Base-by-base conservation (phyloP, 2,329 filamentous ascomycete species). In the Ambrosiella beaveri region DNA sequence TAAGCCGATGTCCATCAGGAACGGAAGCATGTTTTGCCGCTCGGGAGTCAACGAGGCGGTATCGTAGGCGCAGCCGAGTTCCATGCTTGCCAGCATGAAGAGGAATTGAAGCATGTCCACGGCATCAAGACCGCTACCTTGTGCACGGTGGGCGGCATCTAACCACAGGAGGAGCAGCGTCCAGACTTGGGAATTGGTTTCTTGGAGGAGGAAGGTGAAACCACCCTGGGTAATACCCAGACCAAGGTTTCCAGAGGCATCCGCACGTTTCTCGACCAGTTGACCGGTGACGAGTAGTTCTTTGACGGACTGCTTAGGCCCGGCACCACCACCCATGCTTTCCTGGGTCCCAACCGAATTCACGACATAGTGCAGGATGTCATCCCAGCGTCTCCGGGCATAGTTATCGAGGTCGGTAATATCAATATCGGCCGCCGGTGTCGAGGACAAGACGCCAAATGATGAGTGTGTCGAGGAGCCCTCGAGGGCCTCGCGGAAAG, bases 141-240 rank as follows among this genome's bases (percentile, higher is more conserved):
- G 68, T 54, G 70, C 68, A 12, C 68, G 71, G 64, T 88, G 84
- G 50, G 86, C 85, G 61, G 88, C 86, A 64, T 94, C 87, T 55
- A 98, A 82, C 76, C 95, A 98, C 38, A 96, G 82, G 37, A 98
- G 84, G 40, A 98, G 76, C 52, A 98, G 75, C 35, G 89, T 93
- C 93, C 93, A 98, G 40, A 98, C 89, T 69, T 98, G 93, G 0
- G 91, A 89, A 68, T 96, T 97, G 60, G 91, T 85, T 66, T 96
- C 91, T 66, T 97, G 91, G 7, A 98, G 75, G 59, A 98, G 75
- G 66, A 98, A 98, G 0, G 88, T 90, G 68, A 98, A 98, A 7
- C 93, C 93, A 2, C 87, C 82, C 67, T 95, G 84, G 0, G 93
- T 98, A 65, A 98, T 98, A 57, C 80, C 81, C 8, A 88, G 76